Conservation (phyloP, 2,329 filamentous ascomycete species). For the Fusarium devonianum region DNA sequence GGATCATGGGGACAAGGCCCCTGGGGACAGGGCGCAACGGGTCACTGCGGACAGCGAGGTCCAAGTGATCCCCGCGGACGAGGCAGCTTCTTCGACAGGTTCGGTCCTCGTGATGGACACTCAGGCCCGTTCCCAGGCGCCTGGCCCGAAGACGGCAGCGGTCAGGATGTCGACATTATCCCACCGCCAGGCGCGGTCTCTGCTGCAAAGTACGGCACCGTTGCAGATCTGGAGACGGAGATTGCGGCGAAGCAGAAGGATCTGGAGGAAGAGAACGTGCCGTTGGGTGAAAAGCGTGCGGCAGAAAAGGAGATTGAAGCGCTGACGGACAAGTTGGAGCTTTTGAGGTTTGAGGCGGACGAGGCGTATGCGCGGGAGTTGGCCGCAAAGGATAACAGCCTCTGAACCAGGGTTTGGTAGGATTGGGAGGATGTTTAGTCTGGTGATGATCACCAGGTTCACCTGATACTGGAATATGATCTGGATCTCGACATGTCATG, state of each 20-base stretch:
- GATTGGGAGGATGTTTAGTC: not conserved
- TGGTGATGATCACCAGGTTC: too few relatives aligned
- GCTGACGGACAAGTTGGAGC: constrained; percentile 49
- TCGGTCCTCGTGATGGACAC: constrained; percentile 3
- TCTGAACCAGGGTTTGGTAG: not conserved
- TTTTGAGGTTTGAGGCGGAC: constrained; percentile 54
- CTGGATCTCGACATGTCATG: not conserved
- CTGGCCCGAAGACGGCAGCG: constrained; percentile 46
- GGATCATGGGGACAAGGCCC: constrained; percentile 21
- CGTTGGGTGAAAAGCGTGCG: constrained; percentile 33
- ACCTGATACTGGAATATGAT: too few relatives aligned
- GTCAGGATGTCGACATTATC: constrained; percentile 21
- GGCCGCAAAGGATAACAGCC: constrained; percentile 28
- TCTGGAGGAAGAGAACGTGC: constrained; percentile 36
- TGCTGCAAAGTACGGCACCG: constrained; percentile 48
- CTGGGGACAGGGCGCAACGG: too few relatives aligned
- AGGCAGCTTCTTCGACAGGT: constrained; percentile 10
- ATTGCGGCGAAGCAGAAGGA: constrained; percentile 44
- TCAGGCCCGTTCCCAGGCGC: constrained; percentile 40
- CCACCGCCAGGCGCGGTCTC: constrained; percentile 39
- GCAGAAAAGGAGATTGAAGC: constrained; percentile 49
- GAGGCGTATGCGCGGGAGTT: constrained; percentile 56
- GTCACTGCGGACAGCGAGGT: too few relatives aligned
- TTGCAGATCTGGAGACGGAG: constrained; percentile 46
- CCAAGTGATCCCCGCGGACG: constrained; percentile 16